Percentiles rank a stretch among this genome's conserved stretches.
Evolutionary conservation across 169 alveolate genomes (phyloP).

Genomic region (Pseudocohnilembus persalinus): DNA sequence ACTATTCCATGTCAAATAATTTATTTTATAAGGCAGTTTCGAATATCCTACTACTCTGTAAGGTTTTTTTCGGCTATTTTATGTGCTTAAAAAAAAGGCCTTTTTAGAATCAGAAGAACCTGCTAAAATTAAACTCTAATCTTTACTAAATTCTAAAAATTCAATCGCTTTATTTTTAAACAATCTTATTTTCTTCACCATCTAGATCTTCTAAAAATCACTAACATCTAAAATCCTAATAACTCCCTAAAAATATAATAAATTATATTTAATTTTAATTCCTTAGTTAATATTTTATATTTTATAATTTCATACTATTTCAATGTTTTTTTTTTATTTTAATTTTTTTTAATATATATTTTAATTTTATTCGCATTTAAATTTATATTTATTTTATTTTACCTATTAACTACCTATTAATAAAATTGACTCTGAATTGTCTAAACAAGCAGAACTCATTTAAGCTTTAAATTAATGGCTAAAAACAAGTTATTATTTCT

Average conservation of each 20-base stretch:
- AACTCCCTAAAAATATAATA: slow-evolving; percentile 34
- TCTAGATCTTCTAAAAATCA: slow-evolving; percentile 18
- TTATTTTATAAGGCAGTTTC: neutral
- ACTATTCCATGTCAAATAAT: neutral
- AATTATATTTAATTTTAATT: too few relatives aligned
- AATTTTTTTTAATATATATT: too few relatives aligned
- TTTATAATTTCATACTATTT: too few relatives aligned
- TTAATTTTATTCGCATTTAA: too few relatives aligned
- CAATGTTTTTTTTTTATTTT: too few relatives aligned
- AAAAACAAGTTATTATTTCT: slow-evolving; percentile 8
- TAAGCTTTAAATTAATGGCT: slow-evolving; percentile 9
- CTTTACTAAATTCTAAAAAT: neutral
- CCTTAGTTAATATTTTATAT: too few relatives aligned
- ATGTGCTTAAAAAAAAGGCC: neutral
- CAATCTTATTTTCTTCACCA: slow-evolving; percentile 2
- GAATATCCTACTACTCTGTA: neutral
- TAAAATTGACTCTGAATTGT: neutral
- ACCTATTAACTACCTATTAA: slow-evolving; percentile 39
- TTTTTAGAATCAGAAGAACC: neutral
- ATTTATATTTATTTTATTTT: too few relatives aligned
- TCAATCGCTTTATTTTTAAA: neutral
- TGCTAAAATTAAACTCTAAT: neutral
- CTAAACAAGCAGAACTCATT: slow-evolving; percentile 13
- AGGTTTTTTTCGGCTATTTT: neutral
- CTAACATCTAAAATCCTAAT: slow-evolving; percentile 57